Base-by-base conservation (phyloP, 306 rosid species). In the Cicer bijugum region DNA sequence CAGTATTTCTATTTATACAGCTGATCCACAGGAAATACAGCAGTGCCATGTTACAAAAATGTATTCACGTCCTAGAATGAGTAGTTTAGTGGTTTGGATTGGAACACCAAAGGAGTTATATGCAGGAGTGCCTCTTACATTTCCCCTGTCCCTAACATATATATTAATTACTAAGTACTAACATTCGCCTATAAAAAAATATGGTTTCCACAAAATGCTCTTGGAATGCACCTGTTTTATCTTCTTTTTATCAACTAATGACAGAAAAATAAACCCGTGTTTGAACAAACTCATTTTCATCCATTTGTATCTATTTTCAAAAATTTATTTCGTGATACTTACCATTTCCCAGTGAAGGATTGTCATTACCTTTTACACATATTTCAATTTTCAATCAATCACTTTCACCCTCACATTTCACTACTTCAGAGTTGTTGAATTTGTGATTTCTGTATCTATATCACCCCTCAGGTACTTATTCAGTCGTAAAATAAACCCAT, bases 331-430 rank as follows among this genome's bases (percentile, higher is more conserved):
- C 10, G 4, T 33, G 33, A 76, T 43, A 43, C 48, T 20, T 14
- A 14, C 52, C 14, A 61, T 74, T 61, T 62, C 10, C 44, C 71
- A 62, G 11, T 66, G 65, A 75, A 37, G 48, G 45, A 38, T 37
- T 42, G 35, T 20, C 61, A 59, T 67, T 72, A 52, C 63, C 72
- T 67, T 77, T 72, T 17, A 44, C 58, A 72, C 39, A 57, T 72
- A n/a, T 50, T 72, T 37, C 70, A 64, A 23, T 42, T 50, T 72
- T 37, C 70, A 64, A 23, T 42, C 37, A 19, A 52, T 71, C 44
- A 57, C 47, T 65, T 71, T 50, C 48, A 64, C 50, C 74, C 15
- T 48, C 48, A 51, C 2, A 35, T 12, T 20, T 48, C 16, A 12
- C 58, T 48, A 51, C 57, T 15, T 15, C 57, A 51, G 9, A 8